phyloP scores from a whole-genome alignment of 495 filamentous ascomycete genomes.

The Xylaria palmicola region DNA sequence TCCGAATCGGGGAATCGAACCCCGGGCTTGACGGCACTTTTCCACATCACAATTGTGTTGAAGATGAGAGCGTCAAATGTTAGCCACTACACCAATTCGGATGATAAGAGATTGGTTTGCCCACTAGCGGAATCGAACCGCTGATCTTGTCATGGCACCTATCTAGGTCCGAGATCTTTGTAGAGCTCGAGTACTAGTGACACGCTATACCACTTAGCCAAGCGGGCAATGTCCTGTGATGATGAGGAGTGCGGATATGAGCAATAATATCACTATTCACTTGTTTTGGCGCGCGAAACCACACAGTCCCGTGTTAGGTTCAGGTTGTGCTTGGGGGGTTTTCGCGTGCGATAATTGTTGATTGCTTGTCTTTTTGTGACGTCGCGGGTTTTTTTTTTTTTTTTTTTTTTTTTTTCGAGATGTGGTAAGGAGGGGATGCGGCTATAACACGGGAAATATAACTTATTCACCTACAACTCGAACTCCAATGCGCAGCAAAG shows the following conservation, averaged over 20 bases:
- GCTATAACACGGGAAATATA: too few species aligned
- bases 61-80: slow-evolving; percentile 36
- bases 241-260: neutral
- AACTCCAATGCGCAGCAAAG: too few species aligned
- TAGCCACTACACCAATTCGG: slow-evolving; percentile 38
- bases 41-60: too few species aligned
- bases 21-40: slow-evolving; percentile 35
- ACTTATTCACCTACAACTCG: too few species aligned
- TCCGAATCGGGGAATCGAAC: slow-evolving; percentile 40
- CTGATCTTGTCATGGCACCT: slow-evolving; percentile 9
- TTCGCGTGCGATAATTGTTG: too few species aligned
- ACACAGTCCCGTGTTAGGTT: too few species aligned
- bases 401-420: too few species aligned
- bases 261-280: neutral
- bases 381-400: too few species aligned
- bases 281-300: too few species aligned
- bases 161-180: neutral
- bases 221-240: slow-evolving; percentile 1
- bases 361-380: too few species aligned
- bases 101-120: slow-evolving; percentile 1
- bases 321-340: too few species aligned
- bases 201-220: slow-evolving; percentile 13
- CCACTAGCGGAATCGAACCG: slow-evolving; percentile 14
- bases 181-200: slow-evolving; percentile 2
- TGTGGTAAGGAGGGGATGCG: too few species aligned